Evolutionary conservation across 2,329 filamentous ascomycete genomes (phyloP).

Genomic region (Verticillium nonalfalfae): DNA sequence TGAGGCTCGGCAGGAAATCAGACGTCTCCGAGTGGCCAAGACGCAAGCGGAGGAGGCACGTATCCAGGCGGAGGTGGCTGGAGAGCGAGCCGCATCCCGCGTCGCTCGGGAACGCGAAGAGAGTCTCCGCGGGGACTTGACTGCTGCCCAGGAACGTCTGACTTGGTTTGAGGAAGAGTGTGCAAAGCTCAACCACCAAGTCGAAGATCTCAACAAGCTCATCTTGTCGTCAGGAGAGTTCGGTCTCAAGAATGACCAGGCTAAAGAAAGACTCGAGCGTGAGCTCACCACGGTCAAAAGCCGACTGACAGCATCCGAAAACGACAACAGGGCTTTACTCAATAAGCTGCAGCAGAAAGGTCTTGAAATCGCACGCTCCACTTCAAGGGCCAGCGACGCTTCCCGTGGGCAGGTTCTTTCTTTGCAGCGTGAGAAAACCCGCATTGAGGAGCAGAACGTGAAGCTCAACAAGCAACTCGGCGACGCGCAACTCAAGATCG

Average conservation of each 20-base stretch:
- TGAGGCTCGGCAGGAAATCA: conserved; percentile 80
- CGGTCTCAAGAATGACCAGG: conserved; percentile 83
- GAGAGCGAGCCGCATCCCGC: conserved; percentile 72
- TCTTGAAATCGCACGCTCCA: conserved; percentile 87
- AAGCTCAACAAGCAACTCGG: conserved; percentile 79
- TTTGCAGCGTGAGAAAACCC: conserved; percentile 76
- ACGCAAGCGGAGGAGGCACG: conserved; percentile 81
- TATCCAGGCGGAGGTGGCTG: conserved; percentile 71
- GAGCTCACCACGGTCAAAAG: conserved; percentile 90
- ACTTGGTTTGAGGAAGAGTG: conserved; percentile 77
- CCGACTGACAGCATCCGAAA: conserved; percentile 83
- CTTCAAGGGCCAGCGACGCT: conserved; percentile 76
- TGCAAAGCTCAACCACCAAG: conserved; percentile 66
- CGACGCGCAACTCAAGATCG: conserved; percentile 76
- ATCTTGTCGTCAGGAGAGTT: conserved; percentile 88
- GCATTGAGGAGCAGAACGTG: conserved; percentile 74
- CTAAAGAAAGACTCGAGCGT: conserved; percentile 86
- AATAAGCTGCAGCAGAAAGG: conserved; percentile 98
- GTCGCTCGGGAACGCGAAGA: conserved; percentile 76
- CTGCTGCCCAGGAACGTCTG: conserved; percentile 69
- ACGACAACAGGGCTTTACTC: conserved; percentile 89
- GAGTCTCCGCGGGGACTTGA: conserved; percentile 71
- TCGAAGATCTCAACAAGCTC: conserved; percentile 79
- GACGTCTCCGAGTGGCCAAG: conserved; percentile 75
- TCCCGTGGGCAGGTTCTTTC: conserved; percentile 70